Base-by-base conservation (phyloP, 1,284 basidiomycete genomes). In the Bjerkandera adusta region DNA sequence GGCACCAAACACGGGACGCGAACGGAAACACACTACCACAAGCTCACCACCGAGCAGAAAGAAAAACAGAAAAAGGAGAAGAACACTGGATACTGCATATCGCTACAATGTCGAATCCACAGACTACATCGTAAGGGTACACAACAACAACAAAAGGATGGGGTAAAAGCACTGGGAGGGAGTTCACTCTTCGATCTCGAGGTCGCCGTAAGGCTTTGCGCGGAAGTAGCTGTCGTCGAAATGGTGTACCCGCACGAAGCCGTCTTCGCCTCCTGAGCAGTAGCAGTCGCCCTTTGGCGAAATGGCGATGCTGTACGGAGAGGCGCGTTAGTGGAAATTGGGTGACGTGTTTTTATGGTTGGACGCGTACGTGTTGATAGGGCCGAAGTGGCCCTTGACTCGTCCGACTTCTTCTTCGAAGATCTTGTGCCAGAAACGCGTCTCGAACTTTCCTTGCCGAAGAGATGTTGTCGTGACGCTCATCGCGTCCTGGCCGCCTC, bases 401-500 rank as follows among this genome's bases (percentile, higher is more conserved):
- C 95, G 83, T 18, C 95, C 93, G 50, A 97, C 89, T 68, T 99
- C 96, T 75, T 99, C 96, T 68, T 98, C 96, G 59, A 98, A 93
- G 35, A 99, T 79, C 63, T 91, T 93, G 76, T 99, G 96, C 93
- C 94, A 99, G 75, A 99, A 98, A 38, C 95, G 80, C 3, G 94
- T 93, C 73, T 99, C 97, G 68, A 99, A 99, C 69, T 97, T 96
- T 33, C 96, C 97, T 66, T 97, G 92, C 47, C 96, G 83, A 29
- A 85, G 67, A 5, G 90, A 92, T 2, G 96, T 99, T 4, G 93
- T 98, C 12, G 97, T 98, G 47, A 99, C 96, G 61, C 76, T 88
- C 94, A 96, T 97, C 7, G 96, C 96, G 64, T 98, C 96, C 69
- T 98, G 96, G 46, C 96, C 96, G 68, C 96, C 96, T 44, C 97